Conservation (phyloP, 768 basidiomycete genomes). For the Pleurotus tuoliensis region DNA sequence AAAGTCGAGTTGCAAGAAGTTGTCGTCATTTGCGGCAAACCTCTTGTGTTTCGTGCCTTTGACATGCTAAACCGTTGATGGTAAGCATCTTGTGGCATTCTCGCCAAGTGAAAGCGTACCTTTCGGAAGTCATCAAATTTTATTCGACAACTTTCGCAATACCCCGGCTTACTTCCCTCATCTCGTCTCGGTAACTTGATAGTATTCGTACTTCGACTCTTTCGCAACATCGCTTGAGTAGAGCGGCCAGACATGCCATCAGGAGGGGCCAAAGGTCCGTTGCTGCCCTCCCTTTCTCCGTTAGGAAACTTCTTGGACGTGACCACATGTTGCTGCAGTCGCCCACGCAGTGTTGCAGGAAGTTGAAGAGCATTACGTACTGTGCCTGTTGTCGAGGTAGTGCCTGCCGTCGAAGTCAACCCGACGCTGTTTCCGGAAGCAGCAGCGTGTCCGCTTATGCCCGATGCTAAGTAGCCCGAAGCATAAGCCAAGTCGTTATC, state of each 20-base stretch:
- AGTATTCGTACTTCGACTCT: constrained; percentile 80
- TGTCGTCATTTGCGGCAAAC: constrained; percentile 72
- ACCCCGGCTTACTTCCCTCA: constrained; percentile 88
- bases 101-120: constrained; percentile 40
- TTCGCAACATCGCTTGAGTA: constrained; percentile 41
- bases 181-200: constrained; percentile 73
- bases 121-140: constrained; percentile 86
- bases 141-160: constrained; percentile 92
- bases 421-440: constrained; percentile 95
- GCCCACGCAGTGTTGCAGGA: constrained; percentile 49
- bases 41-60: constrained; percentile 69
- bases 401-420: constrained; percentile 88
- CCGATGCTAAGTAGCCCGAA: constrained; percentile 67
- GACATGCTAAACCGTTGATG: constrained; percentile 54
- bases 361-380: constrained; percentile 44
- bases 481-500: constrained; percentile 59
- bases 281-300: constrained; percentile 15
- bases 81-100: too few species aligned
- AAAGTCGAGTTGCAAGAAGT: constrained; percentile 77
- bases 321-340: constrained; percentile 60
- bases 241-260: constrained; percentile 48
- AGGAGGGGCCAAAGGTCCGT: constrained; percentile 67
- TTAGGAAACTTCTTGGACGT: constrained; percentile 54
- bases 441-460: constrained; percentile 60
- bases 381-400: constrained; percentile 62